These are phyloP conservation scores for Colletotrichum brevisporum DNA, from an alignment of 2,329 filamentous ascomycete genomes.

Conservation along the genomic window DNA sequence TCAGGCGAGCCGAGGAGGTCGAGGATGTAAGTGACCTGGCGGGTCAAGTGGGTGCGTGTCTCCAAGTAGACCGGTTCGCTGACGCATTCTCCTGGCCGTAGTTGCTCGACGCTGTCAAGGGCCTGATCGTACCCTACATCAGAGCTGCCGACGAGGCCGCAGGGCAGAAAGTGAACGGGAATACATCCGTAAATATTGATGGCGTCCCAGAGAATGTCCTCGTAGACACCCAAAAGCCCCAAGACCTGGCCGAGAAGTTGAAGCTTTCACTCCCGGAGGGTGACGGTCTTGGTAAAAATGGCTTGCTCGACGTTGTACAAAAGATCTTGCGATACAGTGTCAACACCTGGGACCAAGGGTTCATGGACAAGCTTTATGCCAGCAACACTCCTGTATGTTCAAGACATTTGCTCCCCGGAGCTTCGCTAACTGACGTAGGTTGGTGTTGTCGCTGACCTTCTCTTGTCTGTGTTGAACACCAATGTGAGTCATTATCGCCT, in stretches of 20 bases:
- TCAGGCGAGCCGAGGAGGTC: constrained; percentile 60
- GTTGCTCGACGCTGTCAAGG: constrained; percentile 78
- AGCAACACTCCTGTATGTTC: constrained; percentile 81
- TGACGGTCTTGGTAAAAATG: constrained; percentile 76
- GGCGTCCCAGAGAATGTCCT: constrained; percentile 68
- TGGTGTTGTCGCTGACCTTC: constrained; percentile 86
- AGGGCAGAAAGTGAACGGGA: constrained; percentile 66
- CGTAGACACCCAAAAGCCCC: constrained; percentile 73
- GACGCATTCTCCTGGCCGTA: constrained; percentile 51
- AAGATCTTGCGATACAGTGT: constrained; percentile 87
- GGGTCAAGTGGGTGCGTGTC: background rate
- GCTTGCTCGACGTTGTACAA: constrained; percentile 78
- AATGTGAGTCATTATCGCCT: constrained; percentile 70
- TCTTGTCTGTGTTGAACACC: constrained; percentile 90
- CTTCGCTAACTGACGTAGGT: constrained; percentile 62
- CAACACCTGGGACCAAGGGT: constrained; percentile 99
- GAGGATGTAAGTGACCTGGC: constrained; percentile 57
- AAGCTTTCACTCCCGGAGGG: constrained; percentile 70
- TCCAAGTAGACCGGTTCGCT: background rate
- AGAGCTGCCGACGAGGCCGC: constrained; percentile 76
- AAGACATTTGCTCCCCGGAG: background rate
- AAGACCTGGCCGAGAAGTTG: constrained; percentile 68
- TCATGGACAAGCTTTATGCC: constrained; percentile 95
- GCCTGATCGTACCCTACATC: constrained; percentile 79
- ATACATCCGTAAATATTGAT: constrained; percentile 56